Evolutionary conservation across 2,329 filamentous ascomycete genomes (phyloP).

Genomic region (Parastagonospora nodorum): DNA sequence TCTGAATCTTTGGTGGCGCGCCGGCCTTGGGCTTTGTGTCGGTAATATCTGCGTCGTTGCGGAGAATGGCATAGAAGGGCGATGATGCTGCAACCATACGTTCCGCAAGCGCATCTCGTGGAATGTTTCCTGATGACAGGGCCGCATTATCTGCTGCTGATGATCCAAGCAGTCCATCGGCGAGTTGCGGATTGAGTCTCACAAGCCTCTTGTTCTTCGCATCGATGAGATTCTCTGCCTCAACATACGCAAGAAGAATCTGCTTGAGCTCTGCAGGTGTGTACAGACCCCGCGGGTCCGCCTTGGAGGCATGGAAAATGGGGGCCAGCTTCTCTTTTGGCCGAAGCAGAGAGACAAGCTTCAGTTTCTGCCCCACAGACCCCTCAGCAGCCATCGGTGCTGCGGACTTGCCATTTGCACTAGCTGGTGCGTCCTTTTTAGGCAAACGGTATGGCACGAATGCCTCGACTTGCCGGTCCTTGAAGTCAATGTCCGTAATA

Average conservation of each 20-base stretch:
- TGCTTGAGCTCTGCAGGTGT: slow-evolving; percentile 64
- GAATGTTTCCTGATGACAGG: slow-evolving; percentile 61
- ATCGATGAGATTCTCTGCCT: slow-evolving; percentile 61
- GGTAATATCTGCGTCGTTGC: slow-evolving; percentile 49
- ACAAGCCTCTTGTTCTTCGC: slow-evolving; percentile 65
- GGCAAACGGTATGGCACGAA: slow-evolving; percentile 69
- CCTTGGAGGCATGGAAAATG: slow-evolving; percentile 57
- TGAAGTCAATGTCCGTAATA: slow-evolving; percentile 68
- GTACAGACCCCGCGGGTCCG: slow-evolving; percentile 61
- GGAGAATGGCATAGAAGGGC: slow-evolving; percentile 63
- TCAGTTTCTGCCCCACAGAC: slow-evolving; percentile 54
- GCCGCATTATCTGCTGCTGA: slow-evolving; percentile 61
- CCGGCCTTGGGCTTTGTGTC: slow-evolving; percentile 65
- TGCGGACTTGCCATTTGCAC: slow-evolving; percentile 48
- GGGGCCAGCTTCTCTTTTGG: slow-evolving; percentile 63
- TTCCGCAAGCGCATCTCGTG: slow-evolving; percentile 65
- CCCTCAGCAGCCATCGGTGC: slow-evolving; percentile 47
- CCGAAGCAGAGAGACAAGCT: slow-evolving; percentile 59
- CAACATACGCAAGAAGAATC: slow-evolving; percentile 62
- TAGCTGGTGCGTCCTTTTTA: slow-evolving; percentile 55
- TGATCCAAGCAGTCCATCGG: slow-evolving; percentile 63
- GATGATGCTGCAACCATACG: slow-evolving; percentile 61
- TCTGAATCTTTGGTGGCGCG: slow-evolving; percentile 62
- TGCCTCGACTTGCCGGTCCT: slow-evolving; percentile 56
- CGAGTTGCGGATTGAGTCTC: slow-evolving; percentile 65